Percentiles rank a stretch among this genome's conserved stretches.
These are phyloP conservation scores for Ogataea ramenticola DNA, from an alignment of 805 yeast genomes.

Conservation along the genomic window DNA sequence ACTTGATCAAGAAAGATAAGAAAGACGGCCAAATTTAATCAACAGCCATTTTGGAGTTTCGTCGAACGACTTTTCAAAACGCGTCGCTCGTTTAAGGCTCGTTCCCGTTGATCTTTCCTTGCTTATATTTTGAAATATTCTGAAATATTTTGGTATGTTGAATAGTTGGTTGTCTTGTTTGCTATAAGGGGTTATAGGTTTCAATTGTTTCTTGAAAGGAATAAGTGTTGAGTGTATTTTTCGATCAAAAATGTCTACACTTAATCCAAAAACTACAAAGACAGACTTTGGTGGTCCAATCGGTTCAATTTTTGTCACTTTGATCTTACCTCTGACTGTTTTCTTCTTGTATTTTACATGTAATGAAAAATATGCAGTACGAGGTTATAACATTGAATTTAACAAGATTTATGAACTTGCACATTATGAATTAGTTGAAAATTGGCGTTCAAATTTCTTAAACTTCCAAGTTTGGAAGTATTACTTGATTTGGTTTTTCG, in stretches of 20 bases:
- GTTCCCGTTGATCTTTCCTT: too few species aligned
- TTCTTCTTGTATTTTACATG: conserved; percentile 51
- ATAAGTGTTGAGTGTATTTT: too few species aligned
- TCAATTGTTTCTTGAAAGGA: too few species aligned
- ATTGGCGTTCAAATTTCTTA: conserved; percentile 27
- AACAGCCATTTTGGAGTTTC: too few species aligned
- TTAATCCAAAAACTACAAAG: conserved; percentile 68
- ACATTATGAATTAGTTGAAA: conserved; percentile 8
- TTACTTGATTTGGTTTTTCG: conserved; percentile 67
- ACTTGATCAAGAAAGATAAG: too few species aligned
- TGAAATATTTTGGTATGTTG: too few species aligned
- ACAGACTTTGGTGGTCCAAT: conserved; percentile 72
- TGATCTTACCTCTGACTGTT: conserved; percentile 61
- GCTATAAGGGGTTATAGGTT: too few species aligned
- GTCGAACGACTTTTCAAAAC: too few species aligned
- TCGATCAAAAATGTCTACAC: conserved; percentile 7
- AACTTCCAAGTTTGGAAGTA: conserved; percentile 49
- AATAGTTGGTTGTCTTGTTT: too few species aligned
- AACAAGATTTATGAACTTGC: conserved; percentile 21
- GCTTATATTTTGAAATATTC: too few species aligned
- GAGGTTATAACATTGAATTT: conserved; percentile 40
- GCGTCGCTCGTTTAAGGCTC: too few species aligned
- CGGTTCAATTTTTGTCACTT: conserved; percentile 64
- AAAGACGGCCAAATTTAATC: too few species aligned
- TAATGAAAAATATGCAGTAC: conserved; percentile 49